Conservation (phyloP, 768 basidiomycete species). For the Podaxis pistillaris region DNA sequence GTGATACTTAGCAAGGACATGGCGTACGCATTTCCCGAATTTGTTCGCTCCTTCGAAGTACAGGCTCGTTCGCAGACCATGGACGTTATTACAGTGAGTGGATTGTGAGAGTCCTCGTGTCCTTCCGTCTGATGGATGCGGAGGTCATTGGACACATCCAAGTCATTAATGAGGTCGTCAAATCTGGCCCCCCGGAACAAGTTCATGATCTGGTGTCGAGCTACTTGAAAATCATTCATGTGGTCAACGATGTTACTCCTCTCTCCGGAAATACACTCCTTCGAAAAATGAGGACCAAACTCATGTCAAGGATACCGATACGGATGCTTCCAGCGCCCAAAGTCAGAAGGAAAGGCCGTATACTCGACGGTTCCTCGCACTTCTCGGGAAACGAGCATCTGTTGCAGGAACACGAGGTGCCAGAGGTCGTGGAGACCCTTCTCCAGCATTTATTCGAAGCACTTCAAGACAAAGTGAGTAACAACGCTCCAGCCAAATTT, state of each 20-base stretch:
- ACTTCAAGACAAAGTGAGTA: constrained; percentile 76
- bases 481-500: neutral
- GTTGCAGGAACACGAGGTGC: constrained; percentile 57
- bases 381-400: constrained; percentile 11
- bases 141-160: constrained; percentile 71
- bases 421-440: constrained; percentile 73
- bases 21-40: constrained; percentile 43
- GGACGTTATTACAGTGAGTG: constrained; percentile 51
- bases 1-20: constrained; percentile 54
- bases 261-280: constrained; percentile 61
- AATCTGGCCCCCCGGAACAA: constrained; percentile 57
- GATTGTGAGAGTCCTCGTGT: neutral
- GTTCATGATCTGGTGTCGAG: constrained; percentile 40
- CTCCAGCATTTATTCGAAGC: constrained; percentile 70
- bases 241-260: constrained; percentile 37
- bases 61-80: constrained; percentile 31
- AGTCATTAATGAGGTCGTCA: constrained; percentile 67
- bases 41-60: constrained; percentile 48
- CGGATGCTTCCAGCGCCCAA: constrained; percentile 48
- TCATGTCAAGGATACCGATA: constrained; percentile 62
- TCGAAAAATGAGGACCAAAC: constrained; percentile 67
- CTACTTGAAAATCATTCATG: constrained; percentile 44
- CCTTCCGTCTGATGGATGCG: constrained; percentile 10
- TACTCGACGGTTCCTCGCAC: constrained; percentile 24
- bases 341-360: constrained; percentile 25